Evolutionary conservation across 305 asterid species (phyloP).

Genomic region (Fraxinus floribunda): DNA sequence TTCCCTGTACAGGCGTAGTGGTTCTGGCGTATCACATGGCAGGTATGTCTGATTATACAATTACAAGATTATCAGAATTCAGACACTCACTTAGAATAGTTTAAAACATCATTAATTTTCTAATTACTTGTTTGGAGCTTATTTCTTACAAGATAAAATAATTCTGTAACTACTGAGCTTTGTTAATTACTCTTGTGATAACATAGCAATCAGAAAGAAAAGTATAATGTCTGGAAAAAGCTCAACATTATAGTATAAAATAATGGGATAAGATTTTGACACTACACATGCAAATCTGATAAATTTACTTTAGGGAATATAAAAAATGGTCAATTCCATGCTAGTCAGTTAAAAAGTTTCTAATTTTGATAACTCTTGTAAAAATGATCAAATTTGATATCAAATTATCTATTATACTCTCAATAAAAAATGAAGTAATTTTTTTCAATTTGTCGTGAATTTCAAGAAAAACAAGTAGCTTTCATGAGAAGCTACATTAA

Average conservation of each 20-base stretch:
- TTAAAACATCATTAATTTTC: neutral
- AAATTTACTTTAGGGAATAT: neutral
- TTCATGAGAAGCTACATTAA: too few relatives aligned
- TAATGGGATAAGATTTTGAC: neutral
- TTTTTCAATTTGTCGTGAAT: too few relatives aligned
- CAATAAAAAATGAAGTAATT: too few relatives aligned
- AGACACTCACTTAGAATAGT: neutral
- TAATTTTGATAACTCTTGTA: too few relatives aligned
- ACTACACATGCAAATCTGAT: neutral
- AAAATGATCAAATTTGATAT: too few relatives aligned
- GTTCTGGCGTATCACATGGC: constrained; percentile 69
- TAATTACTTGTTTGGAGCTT: neutral
- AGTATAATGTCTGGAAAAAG: neutral
- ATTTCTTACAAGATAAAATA: neutral
- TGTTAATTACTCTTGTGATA: neutral
- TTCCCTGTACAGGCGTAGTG: constrained; percentile 58
- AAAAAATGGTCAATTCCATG: too few relatives aligned
- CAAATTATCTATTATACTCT: too few relatives aligned
- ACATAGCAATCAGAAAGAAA: neutral
- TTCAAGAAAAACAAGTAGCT: too few relatives aligned
- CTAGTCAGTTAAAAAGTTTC: too few relatives aligned
- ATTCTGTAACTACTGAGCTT: neutral
- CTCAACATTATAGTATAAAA: neutral
- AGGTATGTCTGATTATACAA: constrained; percentile 53
- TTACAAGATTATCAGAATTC: neutral